Base-by-base conservation (phyloP, 352 stramenopile species). In the Globisporangium canariense region DNA sequence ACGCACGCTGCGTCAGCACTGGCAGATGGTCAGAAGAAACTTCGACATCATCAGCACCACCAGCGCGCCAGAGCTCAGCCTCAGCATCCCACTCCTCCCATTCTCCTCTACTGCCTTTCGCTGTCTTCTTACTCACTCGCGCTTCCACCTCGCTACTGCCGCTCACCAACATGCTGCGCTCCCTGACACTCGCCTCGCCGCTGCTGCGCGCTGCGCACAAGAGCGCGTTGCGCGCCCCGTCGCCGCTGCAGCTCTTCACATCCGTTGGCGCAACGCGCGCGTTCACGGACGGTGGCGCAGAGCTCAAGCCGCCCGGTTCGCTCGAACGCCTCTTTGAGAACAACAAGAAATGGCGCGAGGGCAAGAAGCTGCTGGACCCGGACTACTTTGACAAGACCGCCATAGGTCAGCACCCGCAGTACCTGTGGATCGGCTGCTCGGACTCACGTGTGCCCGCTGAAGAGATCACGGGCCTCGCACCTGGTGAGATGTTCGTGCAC, bases 401-500 rank as follows among this genome's bases (percentile, higher is more conserved):
- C 13, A 68, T 74, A 32, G 81, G 81, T 7, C 90, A 97, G 69
- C 80, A 91, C 45, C 90, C 90, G 46, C 80, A 96, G 73, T 97
- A 95, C 64, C 66, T 97, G 20, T 96, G 88, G 81, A 96, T 97
- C 68, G 89, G 89, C 64, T 96, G 91, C 79, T 89, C 87, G 30
- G 89, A 97, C 74, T 90, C 89, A 18, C 86, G 91, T 41, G 89
- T 97, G 10, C 82, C 84, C 0, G 83, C 89, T 8, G 86, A 97
- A 49, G 81, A 94, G 67, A 93, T 97, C 56, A 92, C 91, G 69
- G 88, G 89, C 0, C 76, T 91, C 16, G 66, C 89, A 8, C 79
- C 83, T 3, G 91, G 91, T 28, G 79, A 95, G 66, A 76, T 98
- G 62, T 98, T 98, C 66, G 88, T 97, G 55, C 87, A 96, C 68